Base-by-base conservation (phyloP, 306 rosid species). In the Boehmeria nivea region DNA sequence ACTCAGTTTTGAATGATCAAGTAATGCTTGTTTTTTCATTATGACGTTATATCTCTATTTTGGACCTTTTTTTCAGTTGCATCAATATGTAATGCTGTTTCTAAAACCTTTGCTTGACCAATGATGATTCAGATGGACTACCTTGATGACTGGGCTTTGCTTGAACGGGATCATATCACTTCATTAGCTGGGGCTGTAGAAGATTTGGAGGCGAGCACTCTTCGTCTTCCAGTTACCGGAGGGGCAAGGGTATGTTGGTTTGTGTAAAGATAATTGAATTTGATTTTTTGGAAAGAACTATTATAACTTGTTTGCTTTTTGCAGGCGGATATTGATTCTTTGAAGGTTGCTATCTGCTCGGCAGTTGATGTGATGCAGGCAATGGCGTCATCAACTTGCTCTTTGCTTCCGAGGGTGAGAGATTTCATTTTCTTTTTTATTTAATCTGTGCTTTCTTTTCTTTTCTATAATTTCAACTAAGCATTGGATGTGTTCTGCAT, bases 171-270 rank as follows among this genome's bases (percentile, higher is more conserved):
- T 60, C 99, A 87, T 58, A 64, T 78, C 27, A 68, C 73, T 77
- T 86, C 96, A 67, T 61, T 93, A 63, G 74, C 96, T 18, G 88
- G 95, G 67, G 88, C 95, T 46, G 75, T 83, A 51, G 88, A 83
- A 61, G 96, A 87, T 76, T 82, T 93, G 60, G 96, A 87, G 83
- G 85, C 96, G 15, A 83, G 78, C 83, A 93, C 99, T 51, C 83
- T 93, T 34, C 96, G 95, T 63, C 85, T 93, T 73, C 96, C 99
- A 2, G 77, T 93, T 58, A 79, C 83, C 37, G 86, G 89, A 69
- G 83, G 94, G 55, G 99, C 95, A 65, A 79, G 63, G 85, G 99
- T 87, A 81, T 60, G 83, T 59, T 58, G 21, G 31, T 43, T 54
- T 20, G 12, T 43, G 54, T 48, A 44, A 51, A 1, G 25, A 43